phyloP scores from a whole-genome alignment of 176 grass and related monocot genomes.

The Avena eriantha region DNA sequence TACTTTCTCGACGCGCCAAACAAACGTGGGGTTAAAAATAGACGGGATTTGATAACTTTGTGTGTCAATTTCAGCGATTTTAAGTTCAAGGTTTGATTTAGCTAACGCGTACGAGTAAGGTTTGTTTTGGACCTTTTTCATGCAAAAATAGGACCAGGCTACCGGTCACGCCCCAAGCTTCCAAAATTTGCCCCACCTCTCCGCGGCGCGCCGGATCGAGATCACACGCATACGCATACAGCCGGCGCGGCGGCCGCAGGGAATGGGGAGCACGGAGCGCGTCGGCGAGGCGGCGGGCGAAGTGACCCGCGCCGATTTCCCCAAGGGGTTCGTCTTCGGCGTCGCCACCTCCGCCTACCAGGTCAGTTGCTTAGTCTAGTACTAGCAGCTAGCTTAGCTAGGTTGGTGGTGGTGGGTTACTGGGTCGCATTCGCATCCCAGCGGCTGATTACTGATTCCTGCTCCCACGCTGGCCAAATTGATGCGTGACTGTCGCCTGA shows the following conservation, averaged over 20 bases:
- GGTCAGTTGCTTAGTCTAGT: constrained; percentile 29
- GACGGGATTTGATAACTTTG: no score
- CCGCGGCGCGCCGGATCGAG: background rate
- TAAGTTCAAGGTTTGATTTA: no score
- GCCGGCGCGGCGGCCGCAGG: background rate
- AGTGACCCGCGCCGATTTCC: constrained; percentile 69
- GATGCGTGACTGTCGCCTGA: background rate
- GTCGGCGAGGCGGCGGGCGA: constrained; percentile 22
- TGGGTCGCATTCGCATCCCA: background rate
- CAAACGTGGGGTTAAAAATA: no score
- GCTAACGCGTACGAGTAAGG: no score
- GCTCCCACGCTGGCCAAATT: background rate
- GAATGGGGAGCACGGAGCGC: constrained; percentile 43
- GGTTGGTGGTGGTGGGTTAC: background rate
- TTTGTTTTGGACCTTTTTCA: no score
- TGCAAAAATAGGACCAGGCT: no score
- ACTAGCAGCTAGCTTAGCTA: background rate
- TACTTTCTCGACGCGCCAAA: no score
- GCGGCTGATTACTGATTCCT: background rate
- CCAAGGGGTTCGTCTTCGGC: constrained; percentile 76
- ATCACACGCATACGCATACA: background rate
- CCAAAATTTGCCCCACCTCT: background rate
- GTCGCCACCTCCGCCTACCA: constrained; percentile 87
- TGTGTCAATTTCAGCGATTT: no score
- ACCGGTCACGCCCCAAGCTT: no score